phyloP scores from a whole-genome alignment of 257 asterid genomes.

The Henckelia pumila region DNA sequence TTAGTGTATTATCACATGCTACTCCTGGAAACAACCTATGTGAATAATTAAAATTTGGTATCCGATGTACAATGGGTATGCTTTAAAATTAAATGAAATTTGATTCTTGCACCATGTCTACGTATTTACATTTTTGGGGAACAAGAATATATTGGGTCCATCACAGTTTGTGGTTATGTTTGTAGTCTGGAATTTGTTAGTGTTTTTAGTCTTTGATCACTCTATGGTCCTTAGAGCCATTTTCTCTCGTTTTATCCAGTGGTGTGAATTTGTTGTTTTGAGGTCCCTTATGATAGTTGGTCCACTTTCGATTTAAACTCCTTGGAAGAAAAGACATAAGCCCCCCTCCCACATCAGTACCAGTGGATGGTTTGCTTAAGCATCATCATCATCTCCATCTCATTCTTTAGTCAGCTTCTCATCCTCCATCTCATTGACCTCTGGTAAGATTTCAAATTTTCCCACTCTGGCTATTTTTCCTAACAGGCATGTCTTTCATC shows the following conservation, averaged over 20 bases:
- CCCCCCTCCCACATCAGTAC: conserved; percentile 55
- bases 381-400: conserved; percentile 25
- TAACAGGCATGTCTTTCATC: conserved; percentile 23
- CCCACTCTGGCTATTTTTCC: conserved; percentile 25
- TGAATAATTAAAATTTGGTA: background rate
- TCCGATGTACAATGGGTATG: conserved; percentile 1
- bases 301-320: conserved; percentile 21
- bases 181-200: background rate
- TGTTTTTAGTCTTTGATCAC: background rate
- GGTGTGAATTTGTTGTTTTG: conserved; percentile 16
- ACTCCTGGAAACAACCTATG: background rate
- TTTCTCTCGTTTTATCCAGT: conserved; percentile 8
- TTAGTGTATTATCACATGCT: background rate
- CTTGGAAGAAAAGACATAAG: conserved; percentile 36
- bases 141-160: background rate
- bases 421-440: conserved; percentile 29
- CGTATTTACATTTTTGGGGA: background rate
- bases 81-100: background rate
- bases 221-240: background rate
- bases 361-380: conserved; percentile 50
- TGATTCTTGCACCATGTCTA: background rate
- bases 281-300: conserved; percentile 16
- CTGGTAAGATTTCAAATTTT: conserved; percentile 33
- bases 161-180: conserved; percentile 12
- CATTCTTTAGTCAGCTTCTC: conserved; percentile 36